Base-by-base conservation (phyloP, 2,329 filamentous ascomycete species). In the Colletotrichum orchidophilum region DNA sequence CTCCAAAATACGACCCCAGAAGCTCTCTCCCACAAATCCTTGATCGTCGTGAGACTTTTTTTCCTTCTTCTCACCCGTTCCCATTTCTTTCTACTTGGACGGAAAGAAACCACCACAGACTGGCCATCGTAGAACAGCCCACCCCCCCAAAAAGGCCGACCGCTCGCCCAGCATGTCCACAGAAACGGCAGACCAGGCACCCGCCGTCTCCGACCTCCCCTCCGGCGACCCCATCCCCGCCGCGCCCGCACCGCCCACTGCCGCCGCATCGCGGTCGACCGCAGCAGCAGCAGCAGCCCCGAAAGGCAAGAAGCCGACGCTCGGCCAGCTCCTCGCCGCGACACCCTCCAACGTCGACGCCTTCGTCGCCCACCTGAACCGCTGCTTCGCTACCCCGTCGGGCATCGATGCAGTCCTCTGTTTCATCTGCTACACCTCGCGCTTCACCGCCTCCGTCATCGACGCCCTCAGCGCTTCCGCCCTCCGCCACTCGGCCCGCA, bases 341-440 rank as follows among this genome's bases (percentile, higher is more conserved):
- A 70, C 80, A 18, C 83, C 84, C 52, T 79, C 81, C 74, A 80
- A 81, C 76, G 42, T 84, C 75, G 88, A 91, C 77, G 83, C 81
- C 79, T 87, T 90, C 78, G 80, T 91, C 73, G 78, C 84, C 29
- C 86, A 87, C 79, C 84, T 91, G 59, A 83, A 87, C 77, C 90
- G 90, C 74, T 89, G 93, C 78, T 85, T 94, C 75, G 87, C 90
- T 74, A 92, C 91, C 11, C 90, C 92, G 54, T 81, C 87, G 42
- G 92, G 93, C 77, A 90, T 92, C 79, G 93, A 95, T 82, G 87
- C 88, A 59, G 85, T 91, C 73, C 89, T 95, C 75, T 87, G 92
- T 73, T 89, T 92, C 75, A 79, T 91, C 73, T 90, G 91, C 82
- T 96, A 95, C 84, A 82, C 86, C 70, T 86, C 91, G 65, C 90